Conservation (phyloP, 2,329 filamentous ascomycete genomes). For the Aureobasidium sp. region DNA sequence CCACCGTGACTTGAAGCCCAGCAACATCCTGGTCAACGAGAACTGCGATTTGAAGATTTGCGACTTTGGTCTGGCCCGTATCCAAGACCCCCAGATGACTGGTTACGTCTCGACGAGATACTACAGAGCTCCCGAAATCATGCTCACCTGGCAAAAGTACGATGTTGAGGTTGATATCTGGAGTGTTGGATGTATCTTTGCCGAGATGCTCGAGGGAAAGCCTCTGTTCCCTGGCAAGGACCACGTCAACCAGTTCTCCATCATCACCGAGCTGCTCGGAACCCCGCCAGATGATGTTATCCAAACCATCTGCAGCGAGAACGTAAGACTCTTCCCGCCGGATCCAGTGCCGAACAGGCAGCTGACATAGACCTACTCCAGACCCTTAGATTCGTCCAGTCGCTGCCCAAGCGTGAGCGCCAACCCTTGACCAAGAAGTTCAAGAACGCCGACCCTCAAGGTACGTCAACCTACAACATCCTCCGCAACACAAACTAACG, state of each 20-base stretch:
- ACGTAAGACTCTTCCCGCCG: conserved; percentile 45
- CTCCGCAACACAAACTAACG: conserved; percentile 16
- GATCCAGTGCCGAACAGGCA: not conserved
- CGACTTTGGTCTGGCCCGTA: conserved; percentile 93
- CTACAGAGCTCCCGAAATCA: conserved; percentile 97
- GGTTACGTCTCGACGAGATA: conserved; percentile 98
- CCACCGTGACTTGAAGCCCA: conserved; percentile 94
- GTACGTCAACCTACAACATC: conserved; percentile 41
- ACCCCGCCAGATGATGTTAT: conserved; percentile 98
- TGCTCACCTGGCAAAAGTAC: conserved; percentile 99
- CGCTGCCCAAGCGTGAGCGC: conserved; percentile 85
- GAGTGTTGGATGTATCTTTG: conserved; percentile 98
- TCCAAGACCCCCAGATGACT: conserved; percentile 99
- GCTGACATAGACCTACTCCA: conserved; percentile 29
- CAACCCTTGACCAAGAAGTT: conserved; percentile 84
- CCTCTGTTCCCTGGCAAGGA: conserved; percentile 97
- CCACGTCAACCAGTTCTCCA: conserved; percentile 98
- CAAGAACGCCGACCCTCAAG: conserved; percentile 81
- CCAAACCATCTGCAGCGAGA: conserved; percentile 96
- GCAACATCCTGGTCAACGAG: conserved; percentile 98
- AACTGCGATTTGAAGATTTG: conserved; percentile 99
- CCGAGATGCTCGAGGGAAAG: conserved; percentile 98
- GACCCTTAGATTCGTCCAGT: conserved; percentile 96
- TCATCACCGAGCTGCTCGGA: conserved; percentile 94
- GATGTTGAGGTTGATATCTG: conserved; percentile 98